Evolutionary conservation across 2,329 filamentous ascomycete genomes (phyloP), one percentile per base, ranked within the genome.

Genomic region (Cercospora beticola): DNA sequence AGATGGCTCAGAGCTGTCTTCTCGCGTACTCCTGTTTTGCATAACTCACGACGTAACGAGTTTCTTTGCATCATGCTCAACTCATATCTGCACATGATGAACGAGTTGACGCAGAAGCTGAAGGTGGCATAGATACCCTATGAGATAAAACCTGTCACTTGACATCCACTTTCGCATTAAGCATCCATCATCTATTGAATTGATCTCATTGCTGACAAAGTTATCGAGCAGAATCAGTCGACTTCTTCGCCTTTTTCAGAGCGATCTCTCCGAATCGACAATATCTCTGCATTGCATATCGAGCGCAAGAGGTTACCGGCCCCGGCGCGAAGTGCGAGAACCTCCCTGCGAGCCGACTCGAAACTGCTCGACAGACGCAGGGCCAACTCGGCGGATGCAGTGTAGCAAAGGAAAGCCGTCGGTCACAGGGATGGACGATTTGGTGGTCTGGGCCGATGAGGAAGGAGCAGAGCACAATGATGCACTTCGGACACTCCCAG

Each of bases 41-140:
- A 52, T 26, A 23, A 43, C 21, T 62, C 30, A 62, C 59, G 59
- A 62, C 23, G 9, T 62, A 23, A 62, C 59, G 59, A 62, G 12
- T 28, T 21, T n/a, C 52, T 21, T 58, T 58, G 49, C 26, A 54
- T 28, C 49, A 23, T 21, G 49, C 23, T 58, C 54, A 26, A 28
- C 54, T 58, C n/a, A n/a, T 18, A 12, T 58, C 23, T 58, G 26
- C 54, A 28, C 9, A 28, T 31, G 54, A 30, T 14, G 2, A 23
- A 52, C 21, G 46, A 21, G 46, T 52, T 23, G 46, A 23, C 5
- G 46, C 46, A 52, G 46, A 52, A 52, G 46, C 46, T 26, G 46
- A 23, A 52, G 16, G n/a, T 7, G 46, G 36, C 46, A 52, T 52
- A 52, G 46, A 52, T 52, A 52, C 21, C 46, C 46, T 26, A 26